Conservation (phyloP, 495 filamentous ascomycete genomes). For the Astrothelium macrocarpum region DNA sequence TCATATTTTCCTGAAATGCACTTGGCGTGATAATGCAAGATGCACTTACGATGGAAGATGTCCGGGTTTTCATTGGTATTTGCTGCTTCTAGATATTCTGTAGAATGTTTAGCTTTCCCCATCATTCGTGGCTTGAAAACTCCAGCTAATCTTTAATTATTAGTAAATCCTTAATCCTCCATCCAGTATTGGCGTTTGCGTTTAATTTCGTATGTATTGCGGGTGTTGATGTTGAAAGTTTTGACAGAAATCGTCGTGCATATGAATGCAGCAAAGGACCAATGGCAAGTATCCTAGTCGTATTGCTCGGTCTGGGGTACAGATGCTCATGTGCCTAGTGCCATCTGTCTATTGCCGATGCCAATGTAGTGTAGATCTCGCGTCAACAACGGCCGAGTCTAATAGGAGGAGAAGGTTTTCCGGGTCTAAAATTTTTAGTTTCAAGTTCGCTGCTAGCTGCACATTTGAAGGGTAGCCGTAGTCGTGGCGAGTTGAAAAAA, state of each 20-base stretch:
- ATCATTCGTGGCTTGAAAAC: neutral
- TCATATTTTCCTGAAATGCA: neutral
- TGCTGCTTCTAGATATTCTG: neutral
- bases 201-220: too few species aligned
- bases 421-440: neutral
- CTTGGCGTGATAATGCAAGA: neutral
- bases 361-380: neutral
- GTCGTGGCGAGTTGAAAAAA: too few species aligned
- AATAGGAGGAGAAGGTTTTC: neutral
- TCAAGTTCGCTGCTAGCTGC: neutral
- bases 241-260: neutral
- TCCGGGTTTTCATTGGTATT: neutral
- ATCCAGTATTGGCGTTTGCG: neutral
- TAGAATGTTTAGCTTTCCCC: neutral
- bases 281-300: neutral
- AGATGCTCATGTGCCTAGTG: neutral
- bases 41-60: neutral
- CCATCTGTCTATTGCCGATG: neutral
- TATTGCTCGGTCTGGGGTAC: neutral
- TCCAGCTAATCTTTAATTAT: too few species aligned
- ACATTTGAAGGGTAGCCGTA: too few species aligned
- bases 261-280: neutral
- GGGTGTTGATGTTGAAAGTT: neutral
- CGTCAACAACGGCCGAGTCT: neutral
- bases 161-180: neutral